These are phyloP conservation scores for Hymenochaete sp. DNA, from an alignment of 1,284 basidiomycete species.

Conservation along the genomic window DNA sequence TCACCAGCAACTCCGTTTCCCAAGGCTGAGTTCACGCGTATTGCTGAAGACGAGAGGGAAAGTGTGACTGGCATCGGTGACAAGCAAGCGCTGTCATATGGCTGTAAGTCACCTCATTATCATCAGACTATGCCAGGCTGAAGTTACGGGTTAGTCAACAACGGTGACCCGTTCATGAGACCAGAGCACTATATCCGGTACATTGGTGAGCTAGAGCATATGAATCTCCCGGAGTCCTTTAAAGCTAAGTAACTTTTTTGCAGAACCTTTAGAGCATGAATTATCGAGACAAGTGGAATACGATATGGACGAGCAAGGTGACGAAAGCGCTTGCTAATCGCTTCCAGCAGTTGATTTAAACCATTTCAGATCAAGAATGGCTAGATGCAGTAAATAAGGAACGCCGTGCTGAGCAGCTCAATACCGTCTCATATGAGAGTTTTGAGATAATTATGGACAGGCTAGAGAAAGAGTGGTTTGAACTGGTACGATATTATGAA, in stretches of 20 bases:
- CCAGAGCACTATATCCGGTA: slow-evolving; percentile 87
- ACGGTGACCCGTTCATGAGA: slow-evolving; percentile 64
- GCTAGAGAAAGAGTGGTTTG: slow-evolving; percentile 98
- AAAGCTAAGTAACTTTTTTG: background rate
- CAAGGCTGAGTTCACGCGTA: slow-evolving; percentile 51
- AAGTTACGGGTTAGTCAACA: slow-evolving; percentile 50
- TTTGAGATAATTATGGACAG: slow-evolving; percentile 98
- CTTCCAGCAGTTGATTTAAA: background rate
- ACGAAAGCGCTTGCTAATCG: background rate
- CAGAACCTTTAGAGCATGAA: slow-evolving; percentile 90
- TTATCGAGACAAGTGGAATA: slow-evolving; percentile 93
- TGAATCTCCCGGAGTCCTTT: background rate
- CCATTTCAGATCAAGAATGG: slow-evolving; percentile 82
- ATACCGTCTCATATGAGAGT: slow-evolving; percentile 71
- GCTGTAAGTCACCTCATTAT: slow-evolving; percentile 37
- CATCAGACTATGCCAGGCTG: background rate
- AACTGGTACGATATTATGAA: slow-evolving; percentile 56
- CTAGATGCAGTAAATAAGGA: slow-evolving; percentile 81
- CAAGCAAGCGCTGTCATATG: slow-evolving; percentile 45
- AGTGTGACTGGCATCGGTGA: slow-evolving; percentile 49
- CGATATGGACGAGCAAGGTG: slow-evolving; percentile 99
- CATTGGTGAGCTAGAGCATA: slow-evolving; percentile 52
- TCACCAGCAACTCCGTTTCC: slow-evolving; percentile 34
- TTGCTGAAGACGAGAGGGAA: slow-evolving; percentile 46
- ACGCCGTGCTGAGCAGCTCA: slow-evolving; percentile 70